A percentile compares a stretch with the other conserved stretches of the same genome.
Evolutionary conservation across 164 flowering plant species (phyloP).

Genomic region (Berberis thunbergii): DNA sequence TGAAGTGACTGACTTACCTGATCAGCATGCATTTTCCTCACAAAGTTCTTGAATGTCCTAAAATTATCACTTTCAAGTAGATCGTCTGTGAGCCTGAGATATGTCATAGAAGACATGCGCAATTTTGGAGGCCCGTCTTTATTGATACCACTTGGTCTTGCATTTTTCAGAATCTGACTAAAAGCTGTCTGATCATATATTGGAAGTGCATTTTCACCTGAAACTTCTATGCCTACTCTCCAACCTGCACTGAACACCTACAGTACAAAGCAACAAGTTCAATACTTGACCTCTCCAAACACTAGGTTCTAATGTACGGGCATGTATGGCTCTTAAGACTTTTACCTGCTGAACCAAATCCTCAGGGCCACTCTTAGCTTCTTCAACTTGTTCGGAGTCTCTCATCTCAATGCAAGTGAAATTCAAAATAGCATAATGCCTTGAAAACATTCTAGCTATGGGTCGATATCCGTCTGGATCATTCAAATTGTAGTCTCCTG

Average conservation of each 20-base stretch:
- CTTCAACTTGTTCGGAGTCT: slow-evolving; percentile 45
- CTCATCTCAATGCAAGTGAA: slow-evolving; percentile 92
- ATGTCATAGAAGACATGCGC: slow-evolving; percentile 59
- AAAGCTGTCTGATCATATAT: slow-evolving; percentile 53
- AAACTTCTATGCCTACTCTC: slow-evolving; percentile 63
- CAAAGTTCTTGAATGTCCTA: slow-evolving; percentile 48
- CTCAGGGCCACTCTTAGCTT: slow-evolving; percentile 60
- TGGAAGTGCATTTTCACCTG: slow-evolving; percentile 80
- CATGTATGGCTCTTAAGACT: not conserved
- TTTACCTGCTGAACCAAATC: slow-evolving; percentile 85
- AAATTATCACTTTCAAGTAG: slow-evolving; percentile 39
- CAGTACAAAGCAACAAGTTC: not conserved
- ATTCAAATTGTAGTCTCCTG: slow-evolving; percentile 68
- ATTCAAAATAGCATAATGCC: slow-evolving; percentile 59
- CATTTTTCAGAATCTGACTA: slow-evolving; percentile 69
- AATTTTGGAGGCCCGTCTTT: slow-evolving; percentile 39
- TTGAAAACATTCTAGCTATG: slow-evolving; percentile 64
- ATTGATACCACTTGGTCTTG: slow-evolving; percentile 72
- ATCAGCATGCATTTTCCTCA: slow-evolving; percentile 80
- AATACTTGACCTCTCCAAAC: not conserved
- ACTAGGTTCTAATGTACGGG: not conserved
- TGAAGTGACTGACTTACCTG: slow-evolving; percentile 29
- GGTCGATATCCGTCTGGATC: slow-evolving; percentile 80
- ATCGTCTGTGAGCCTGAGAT: slow-evolving; percentile 56
- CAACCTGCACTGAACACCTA: slow-evolving; percentile 74